Evolutionary conservation across 805 yeast genomes (phyloP).

Genomic region (Suhomyces sp.): DNA sequence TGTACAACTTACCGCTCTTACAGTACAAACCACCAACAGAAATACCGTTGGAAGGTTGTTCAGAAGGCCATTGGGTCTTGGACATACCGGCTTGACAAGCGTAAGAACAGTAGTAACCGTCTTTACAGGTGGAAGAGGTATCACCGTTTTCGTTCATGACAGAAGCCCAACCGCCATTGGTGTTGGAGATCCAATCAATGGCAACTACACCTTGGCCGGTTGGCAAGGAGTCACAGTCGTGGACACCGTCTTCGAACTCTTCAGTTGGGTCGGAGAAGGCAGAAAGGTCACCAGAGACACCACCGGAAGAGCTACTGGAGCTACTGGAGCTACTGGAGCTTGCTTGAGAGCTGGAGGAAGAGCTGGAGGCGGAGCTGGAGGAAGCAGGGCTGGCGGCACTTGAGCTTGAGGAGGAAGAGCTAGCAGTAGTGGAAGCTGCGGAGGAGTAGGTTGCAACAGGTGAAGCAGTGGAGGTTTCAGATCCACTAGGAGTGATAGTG

Average conservation of each 20-base stretch:
- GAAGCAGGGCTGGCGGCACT: constrained; percentile 3
- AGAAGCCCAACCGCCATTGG: constrained; percentile 43
- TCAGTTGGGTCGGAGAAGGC: constrained; percentile 48
- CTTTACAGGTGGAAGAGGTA: constrained; percentile 48
- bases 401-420: not conserved
- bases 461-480: constrained; percentile 5
- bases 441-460: constrained; percentile 2
- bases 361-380: not conserved
- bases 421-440: constrained; percentile 4
- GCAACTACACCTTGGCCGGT: constrained; percentile 70
- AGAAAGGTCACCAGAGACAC: constrained; percentile 51
- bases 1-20: constrained; percentile 60
- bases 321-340: constrained; percentile 25
- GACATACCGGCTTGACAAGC: constrained; percentile 81
- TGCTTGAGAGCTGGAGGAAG: constrained; percentile 2
- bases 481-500: constrained; percentile 9
- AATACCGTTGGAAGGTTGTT: constrained; percentile 65
- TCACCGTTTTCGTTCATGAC: constrained; percentile 50
- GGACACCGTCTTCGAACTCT: constrained; percentile 66
- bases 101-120: constrained; percentile 72
- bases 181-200: constrained; percentile 45
- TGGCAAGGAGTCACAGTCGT: constrained; percentile 68
- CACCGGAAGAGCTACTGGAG: constrained; percentile 24
- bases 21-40: constrained; percentile 72
- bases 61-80: constrained; percentile 74